Conservation (phyloP, 768 basidiomycete genomes). For the Thelephora ganbajun region DNA sequence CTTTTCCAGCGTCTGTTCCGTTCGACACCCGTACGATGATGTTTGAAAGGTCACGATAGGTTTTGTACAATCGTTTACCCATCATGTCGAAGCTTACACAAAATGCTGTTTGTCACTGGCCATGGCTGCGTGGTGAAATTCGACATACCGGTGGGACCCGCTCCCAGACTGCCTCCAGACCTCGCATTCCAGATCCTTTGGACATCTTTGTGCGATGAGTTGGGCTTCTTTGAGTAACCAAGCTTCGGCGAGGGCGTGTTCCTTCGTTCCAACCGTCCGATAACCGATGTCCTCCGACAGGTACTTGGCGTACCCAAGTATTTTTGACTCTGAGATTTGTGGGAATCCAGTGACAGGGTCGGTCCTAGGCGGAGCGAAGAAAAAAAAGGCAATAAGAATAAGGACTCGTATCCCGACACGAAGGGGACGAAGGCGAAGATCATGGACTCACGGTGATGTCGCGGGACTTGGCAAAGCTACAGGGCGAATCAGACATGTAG, state of each 20-base stretch:
- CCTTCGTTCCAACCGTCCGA: conserved; percentile 80
- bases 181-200: conserved; percentile 69
- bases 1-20: conserved; percentile 56
- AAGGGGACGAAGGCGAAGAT: neutral
- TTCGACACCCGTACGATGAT: conserved; percentile 79
- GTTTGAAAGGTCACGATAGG: conserved; percentile 79
- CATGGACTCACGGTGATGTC: conserved; percentile 6
- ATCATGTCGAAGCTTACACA: conserved; percentile 82
- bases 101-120: neutral
- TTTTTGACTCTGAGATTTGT: conserved; percentile 58
- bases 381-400: neutral
- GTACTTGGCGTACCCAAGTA: conserved; percentile 46
- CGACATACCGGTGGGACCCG: conserved; percentile 72
- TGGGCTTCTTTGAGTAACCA: conserved; percentile 68
- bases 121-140: neutral
- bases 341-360: conserved; percentile 44
- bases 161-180: conserved; percentile 84
- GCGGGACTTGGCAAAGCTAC: conserved; percentile 10
- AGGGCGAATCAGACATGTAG: neutral
- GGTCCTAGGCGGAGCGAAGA: conserved; percentile 8
- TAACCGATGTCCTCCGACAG: conserved; percentile 84
- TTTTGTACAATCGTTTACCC: conserved; percentile 70
- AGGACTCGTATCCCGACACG: neutral
- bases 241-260: conserved; percentile 73
- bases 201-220: conserved; percentile 47